phyloP scores from a whole-genome alignment of 1,284 basidiomycete genomes.

The Trichosporon sp. region DNA sequence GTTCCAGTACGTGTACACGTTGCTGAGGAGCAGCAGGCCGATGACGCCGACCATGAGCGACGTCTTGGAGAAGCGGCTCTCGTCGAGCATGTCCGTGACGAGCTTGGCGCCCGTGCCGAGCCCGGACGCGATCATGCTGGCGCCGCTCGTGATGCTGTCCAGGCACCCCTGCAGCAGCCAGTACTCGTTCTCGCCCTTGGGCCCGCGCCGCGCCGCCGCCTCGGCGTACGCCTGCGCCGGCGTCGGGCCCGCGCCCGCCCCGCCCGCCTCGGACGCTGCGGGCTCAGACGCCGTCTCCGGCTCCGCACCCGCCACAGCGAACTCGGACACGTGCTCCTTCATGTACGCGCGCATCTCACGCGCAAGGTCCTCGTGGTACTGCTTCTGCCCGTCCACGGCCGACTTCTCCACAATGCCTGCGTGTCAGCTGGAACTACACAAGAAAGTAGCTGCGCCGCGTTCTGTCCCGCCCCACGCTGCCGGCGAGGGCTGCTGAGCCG shows the following conservation, averaged over 20 bases:
- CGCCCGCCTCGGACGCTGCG: slow-evolving; percentile 12
- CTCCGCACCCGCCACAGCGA: slow-evolving; percentile 70
- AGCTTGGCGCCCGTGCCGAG: slow-evolving; percentile 56
- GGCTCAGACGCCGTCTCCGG: slow-evolving; percentile 16
- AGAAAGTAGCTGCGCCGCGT: no score
- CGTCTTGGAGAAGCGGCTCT: slow-evolving; percentile 50
- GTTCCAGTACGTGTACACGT: slow-evolving; percentile 51
- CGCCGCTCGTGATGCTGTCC: slow-evolving; percentile 70
- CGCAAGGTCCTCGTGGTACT: slow-evolving; percentile 80
- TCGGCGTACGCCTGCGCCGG: slow-evolving; percentile 44
- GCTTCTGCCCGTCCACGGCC: slow-evolving; percentile 89
- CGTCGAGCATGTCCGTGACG: slow-evolving; percentile 65
- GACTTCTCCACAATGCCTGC: slow-evolving; percentile 91
- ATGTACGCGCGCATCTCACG: slow-evolving; percentile 82
- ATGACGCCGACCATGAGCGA: slow-evolving; percentile 68
- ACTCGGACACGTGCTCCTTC: slow-evolving; percentile 79
- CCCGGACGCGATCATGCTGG: slow-evolving; percentile 62
- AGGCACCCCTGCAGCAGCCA: slow-evolving; percentile 77
- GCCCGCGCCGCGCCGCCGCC: slow-evolving; percentile 11
- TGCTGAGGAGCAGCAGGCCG: slow-evolving; percentile 65
- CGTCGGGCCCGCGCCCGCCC: slow-evolving; percentile 12
- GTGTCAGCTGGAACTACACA: neutral
- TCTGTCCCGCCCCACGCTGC: no score
- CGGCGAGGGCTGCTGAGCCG: no score
- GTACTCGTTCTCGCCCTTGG: slow-evolving; percentile 29